A percentile compares a stretch with the other conserved stretches of the same genome.
Conservation (phyloP, 805 yeast species). For the Clavispora carvajalis region DNA sequence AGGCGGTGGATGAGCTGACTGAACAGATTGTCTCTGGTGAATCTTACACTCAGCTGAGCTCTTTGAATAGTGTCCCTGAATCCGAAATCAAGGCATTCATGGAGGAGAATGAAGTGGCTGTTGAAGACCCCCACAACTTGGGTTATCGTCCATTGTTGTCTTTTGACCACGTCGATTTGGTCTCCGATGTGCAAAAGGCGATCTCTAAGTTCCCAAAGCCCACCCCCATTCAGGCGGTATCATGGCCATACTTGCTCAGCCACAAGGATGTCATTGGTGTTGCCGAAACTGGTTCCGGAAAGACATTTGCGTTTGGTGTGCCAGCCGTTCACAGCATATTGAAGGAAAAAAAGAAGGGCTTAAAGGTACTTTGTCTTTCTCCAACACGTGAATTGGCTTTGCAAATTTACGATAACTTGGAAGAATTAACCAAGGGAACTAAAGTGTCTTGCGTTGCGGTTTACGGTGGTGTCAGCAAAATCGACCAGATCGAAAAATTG, state of each 20-base stretch:
- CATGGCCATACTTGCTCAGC: slow-evolving; percentile 86
- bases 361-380: slow-evolving; percentile 78
- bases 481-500: slow-evolving; percentile 74
- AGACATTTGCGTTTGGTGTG: slow-evolving; percentile 94
- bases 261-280: slow-evolving; percentile 91
- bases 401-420: slow-evolving; percentile 84
- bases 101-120: slow-evolving; percentile 66
- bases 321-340: slow-evolving; percentile 83
- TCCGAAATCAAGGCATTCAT: slow-evolving; percentile 59
- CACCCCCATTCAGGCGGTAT: slow-evolving; percentile 89
- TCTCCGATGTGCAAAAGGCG: slow-evolving; percentile 51
- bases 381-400: slow-evolving; percentile 98
- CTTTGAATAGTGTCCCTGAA: slow-evolving; percentile 40
- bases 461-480: slow-evolving; percentile 97
- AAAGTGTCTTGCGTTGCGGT: slow-evolving; percentile 73
- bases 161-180: slow-evolving; percentile 54
- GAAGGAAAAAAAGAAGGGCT: slow-evolving; percentile 41
- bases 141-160: slow-evolving; percentile 63
- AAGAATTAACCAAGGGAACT: slow-evolving; percentile 54
- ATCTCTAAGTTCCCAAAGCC: slow-evolving; percentile 79
- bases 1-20: slow-evolving; percentile 21
- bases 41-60: slow-evolving; percentile 35
- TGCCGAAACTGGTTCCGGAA: slow-evolving; percentile 98
- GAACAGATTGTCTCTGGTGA: slow-evolving; percentile 14
- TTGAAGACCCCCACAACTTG: slow-evolving; percentile 61